A percentile compares a stretch with the other conserved stretches of the same genome.
These are phyloP conservation scores for Lipomyces japonicus DNA, from an alignment of 805 yeast genomes.

Conservation along the genomic window DNA sequence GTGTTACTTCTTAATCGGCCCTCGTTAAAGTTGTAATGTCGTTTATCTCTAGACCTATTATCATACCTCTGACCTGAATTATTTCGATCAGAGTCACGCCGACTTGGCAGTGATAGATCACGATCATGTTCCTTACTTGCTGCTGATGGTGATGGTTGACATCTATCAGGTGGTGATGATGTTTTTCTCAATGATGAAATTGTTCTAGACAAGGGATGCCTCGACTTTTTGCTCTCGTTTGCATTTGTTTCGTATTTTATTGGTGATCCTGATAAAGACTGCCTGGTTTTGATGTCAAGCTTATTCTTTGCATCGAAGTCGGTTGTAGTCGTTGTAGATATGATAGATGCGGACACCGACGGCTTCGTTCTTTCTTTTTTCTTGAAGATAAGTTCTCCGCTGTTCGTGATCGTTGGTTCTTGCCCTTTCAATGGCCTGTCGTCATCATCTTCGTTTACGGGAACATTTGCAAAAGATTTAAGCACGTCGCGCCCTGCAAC, in stretches of 20 bases:
- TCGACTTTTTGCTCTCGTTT: no score
- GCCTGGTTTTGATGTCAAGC: no score
- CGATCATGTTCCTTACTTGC: no score
- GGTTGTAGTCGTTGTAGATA: no score
- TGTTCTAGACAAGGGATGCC: no score
- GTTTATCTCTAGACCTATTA: not conserved
- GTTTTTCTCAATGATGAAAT: not conserved
- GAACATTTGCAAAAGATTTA: slow-evolving; percentile 15
- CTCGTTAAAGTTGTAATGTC: not conserved
- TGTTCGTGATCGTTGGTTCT: slow-evolving; percentile 19
- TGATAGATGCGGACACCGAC: no score
- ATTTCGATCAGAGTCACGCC: not conserved
- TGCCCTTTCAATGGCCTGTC: slow-evolving; percentile 22
- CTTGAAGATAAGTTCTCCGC: slow-evolving; percentile 25
- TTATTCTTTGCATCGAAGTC: no score
- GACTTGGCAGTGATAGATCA: no score
- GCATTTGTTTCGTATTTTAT: no score
- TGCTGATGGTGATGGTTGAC: no score
- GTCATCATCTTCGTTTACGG: slow-evolving; percentile 13
- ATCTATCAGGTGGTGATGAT: not conserved
- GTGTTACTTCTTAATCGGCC: not conserved
- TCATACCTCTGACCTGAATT: not conserved
- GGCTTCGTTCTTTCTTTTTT: slow-evolving; percentile 15
- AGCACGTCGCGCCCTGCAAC: slow-evolving; percentile 14
- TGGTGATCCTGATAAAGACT: no score